Evolutionary conservation across 139 green algal species (phyloP), one percentile per base, ranked within the genome.

Genomic region (Desmodesmus armatus): DNA sequence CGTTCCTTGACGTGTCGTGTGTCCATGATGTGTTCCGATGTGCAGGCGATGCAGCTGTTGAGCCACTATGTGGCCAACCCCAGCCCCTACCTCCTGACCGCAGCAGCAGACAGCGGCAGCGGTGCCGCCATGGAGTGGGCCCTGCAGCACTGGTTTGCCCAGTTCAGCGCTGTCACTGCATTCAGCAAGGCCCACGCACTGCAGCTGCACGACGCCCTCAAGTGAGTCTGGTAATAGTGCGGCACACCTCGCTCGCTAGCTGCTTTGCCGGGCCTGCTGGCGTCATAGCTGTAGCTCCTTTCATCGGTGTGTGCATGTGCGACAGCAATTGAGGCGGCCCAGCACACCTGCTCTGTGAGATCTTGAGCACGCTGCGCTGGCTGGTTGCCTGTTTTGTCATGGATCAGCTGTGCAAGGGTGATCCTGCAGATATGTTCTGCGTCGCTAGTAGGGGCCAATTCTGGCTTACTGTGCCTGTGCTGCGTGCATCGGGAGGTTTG

Each of bases 181-280:
- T 82, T 82, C 60, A 35, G 76, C 23, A n/a, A 53, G 7, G 51
- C 55, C 0, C 76, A 82, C 33, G 41, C 72, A 19, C 37, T 21
- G 53, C 76, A 82, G 76, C 71, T 82, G 76, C 76, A 82, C 60
- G 76, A 82, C 25, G 75, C 75, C 25, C 53, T 82, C 21, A 69
- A 47, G 72, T 80, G 27, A 27, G 39, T 25, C 55, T 5, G 53
- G 35, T 2, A n/a, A n/a, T n/a, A n/a, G n/a, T n/a, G n/a, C n/a
- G n/a, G n/a, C n/a, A n/a, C n/a, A 35, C 3, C 23, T 1, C 6
- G 58, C 17, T 23, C 27, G 11, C 40, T 15, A 43, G 63, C 29
- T 72, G 63, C 63, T 41, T 5, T 43, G 63, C 1, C 4, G 9
- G 7, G 7, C 9, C 47, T 21, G 47, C 47, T 55, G 47, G n/a